Evolutionary conservation across 2,329 filamentous ascomycete species (phyloP).

Genomic region (Periconia sp.): DNA sequence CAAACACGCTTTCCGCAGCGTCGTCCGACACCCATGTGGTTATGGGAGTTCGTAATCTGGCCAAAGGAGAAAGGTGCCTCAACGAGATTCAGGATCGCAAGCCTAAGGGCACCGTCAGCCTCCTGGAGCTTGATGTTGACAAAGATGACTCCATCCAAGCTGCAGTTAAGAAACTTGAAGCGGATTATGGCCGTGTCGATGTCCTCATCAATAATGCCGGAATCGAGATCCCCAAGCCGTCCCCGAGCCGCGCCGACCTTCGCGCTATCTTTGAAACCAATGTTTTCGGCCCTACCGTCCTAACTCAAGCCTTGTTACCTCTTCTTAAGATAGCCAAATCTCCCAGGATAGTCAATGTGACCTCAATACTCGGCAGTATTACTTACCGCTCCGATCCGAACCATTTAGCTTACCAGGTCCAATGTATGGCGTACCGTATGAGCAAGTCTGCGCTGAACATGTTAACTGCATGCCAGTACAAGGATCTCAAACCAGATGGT

Average conservation of each 20-base stretch:
- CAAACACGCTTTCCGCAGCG: slow-evolving; percentile 32
- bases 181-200: slow-evolving; percentile 62
- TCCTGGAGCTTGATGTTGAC: slow-evolving; percentile 46
- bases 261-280: slow-evolving; percentile 44
- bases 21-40: slow-evolving; percentile 43
- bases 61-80: slow-evolving; percentile 40
- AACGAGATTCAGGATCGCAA: slow-evolving; percentile 33
- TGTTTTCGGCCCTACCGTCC: slow-evolving; percentile 40
- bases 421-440: slow-evolving; percentile 35
- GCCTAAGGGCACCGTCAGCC: slow-evolving; percentile 35
- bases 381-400: slow-evolving; percentile 21
- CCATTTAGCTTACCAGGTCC: slow-evolving; percentile 3
- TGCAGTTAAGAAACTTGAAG: slow-evolving; percentile 37
- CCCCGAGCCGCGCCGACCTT: slow-evolving; percentile 21
- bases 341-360: slow-evolving; percentile 45
- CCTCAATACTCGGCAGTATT: slow-evolving; percentile 41
- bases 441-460: slow-evolving; percentile 46
- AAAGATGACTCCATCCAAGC: slow-evolving; percentile 41
- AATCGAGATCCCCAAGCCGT: slow-evolving; percentile 23
- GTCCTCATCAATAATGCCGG: slow-evolving; percentile 89
- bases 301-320: slow-evolving; percentile 41
- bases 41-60: slow-evolving; percentile 38
- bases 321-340: slow-evolving; percentile 17
- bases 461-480: slow-evolving; percentile 46
- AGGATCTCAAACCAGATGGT: slow-evolving; percentile 37